A percentile compares a stretch with the other conserved stretches of the same genome.
Evolutionary conservation across 1,284 basidiomycete species (phyloP).

Genomic region (Irpex sp.): DNA sequence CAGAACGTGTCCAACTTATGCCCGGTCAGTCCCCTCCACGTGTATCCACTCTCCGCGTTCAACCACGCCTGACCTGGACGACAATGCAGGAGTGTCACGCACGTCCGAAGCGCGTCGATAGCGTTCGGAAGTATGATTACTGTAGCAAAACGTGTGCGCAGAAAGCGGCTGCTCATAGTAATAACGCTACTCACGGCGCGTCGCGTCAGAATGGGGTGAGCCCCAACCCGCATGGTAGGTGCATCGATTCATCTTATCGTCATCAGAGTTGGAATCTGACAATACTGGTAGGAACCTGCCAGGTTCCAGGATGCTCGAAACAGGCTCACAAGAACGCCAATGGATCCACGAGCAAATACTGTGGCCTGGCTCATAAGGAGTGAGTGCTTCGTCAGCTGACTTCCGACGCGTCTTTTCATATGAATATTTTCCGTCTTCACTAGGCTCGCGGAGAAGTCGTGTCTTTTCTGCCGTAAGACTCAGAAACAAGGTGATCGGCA

Average conservation of each 20-base stretch:
- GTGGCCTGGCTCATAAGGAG: constrained; percentile 47
- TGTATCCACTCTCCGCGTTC: not conserved
- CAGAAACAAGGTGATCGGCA: constrained; percentile 51
- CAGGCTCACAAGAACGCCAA: constrained; percentile 34
- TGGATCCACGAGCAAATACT: constrained; percentile 40
- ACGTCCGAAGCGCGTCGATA: constrained; percentile 52
- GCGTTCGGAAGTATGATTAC: constrained; percentile 47
- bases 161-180: constrained; percentile 27
- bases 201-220: constrained; percentile 13
- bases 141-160: constrained; percentile 58
- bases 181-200: constrained; percentile 5
- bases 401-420: not conserved
- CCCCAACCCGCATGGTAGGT: constrained; percentile 5
- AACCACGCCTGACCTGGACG: not conserved
- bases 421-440: not conserved
- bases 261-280: not conserved
- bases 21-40: not conserved
- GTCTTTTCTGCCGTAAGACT: constrained; percentile 51
- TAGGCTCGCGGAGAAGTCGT: constrained; percentile 39
- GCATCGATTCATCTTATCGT: not conserved
- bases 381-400: constrained; percentile 18
- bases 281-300: constrained; percentile 36
- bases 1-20: constrained; percentile 5
- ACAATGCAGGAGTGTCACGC: constrained; percentile 38
- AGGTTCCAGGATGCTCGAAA: constrained; percentile 49